Evolutionary conservation across 176 grass and related monocot genomes (phyloP), one percentile per base, ranked within the genome.

Genomic region (Paspalum notatum): DNA sequence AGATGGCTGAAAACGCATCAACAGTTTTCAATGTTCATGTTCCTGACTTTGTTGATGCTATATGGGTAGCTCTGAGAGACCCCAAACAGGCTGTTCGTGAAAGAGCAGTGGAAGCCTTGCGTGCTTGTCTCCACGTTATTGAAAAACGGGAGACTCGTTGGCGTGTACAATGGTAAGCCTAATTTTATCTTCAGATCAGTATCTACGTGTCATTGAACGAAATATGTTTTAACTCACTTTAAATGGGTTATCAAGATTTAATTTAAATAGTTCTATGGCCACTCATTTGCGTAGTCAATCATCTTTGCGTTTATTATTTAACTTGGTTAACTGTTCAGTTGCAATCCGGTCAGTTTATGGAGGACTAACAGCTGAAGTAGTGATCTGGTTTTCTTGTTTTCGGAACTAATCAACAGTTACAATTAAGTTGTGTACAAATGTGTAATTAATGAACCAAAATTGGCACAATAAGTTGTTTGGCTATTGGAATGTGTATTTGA

Each of bases 1-100:
- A 98, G 86, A 95, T 98, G 96, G 96, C 96, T 46, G 96, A 98
- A 88, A 95, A 98, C 89, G 96, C 86, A 68, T 98, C 96, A 20
- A 98, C 96, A 25, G 91, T 94, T 78, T 98, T 98, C 81, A 98
- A 98, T 87, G 96, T 98, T 80, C 96, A 98, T 79, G 96, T 98
- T 66, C 88, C 96, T 53, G 90, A 98, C 78, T 98, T 98, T 89
- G 96, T 98, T 44, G 96, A 98, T 87, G 96, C 92, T 53, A 98
- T 98, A 87, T 98, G 96, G 96, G 90, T 95, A 47, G 90, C 96
- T 27, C 80, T 98, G 58, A 89, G 90, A 81, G 96, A 98, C 49
- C 90, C 96, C 37, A 94, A 86, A 72, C 87, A 91, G 53, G 86
- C 86, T 87, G 88, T 98, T 71, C 88, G 96, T 12, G 96, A 98